Evolutionary conservation across 2,329 filamentous ascomycete species (phyloP).

Genomic region (Cadophora luteo-olivacea): DNA sequence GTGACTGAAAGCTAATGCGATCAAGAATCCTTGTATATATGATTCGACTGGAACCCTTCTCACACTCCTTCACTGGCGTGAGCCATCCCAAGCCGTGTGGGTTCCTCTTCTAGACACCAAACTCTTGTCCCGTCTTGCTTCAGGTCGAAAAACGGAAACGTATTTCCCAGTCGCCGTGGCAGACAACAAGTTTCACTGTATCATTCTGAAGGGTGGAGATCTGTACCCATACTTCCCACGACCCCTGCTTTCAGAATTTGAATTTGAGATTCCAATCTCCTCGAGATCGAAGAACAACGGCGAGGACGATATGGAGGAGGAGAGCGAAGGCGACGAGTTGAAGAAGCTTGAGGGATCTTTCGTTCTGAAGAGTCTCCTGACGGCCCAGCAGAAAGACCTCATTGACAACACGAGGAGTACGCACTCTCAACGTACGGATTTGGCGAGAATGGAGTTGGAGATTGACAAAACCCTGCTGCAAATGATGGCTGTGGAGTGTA

Average conservation of each 20-base stretch:
- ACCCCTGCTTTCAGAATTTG: constrained; percentile 90
- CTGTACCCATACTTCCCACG: constrained; percentile 92
- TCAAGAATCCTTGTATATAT: constrained; percentile 91
- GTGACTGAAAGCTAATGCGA: constrained; percentile 19
- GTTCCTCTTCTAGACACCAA: constrained; percentile 91
- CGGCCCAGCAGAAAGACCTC: constrained; percentile 78
- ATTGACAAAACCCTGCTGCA: constrained; percentile 91
- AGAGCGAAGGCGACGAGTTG: constrained; percentile 54
- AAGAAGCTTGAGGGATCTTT: constrained; percentile 80
- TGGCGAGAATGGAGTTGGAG: constrained; percentile 78
- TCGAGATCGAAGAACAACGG: constrained; percentile 52
- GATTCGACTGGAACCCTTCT: constrained; percentile 90
- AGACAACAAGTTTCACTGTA: constrained; percentile 93
- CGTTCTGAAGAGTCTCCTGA: constrained; percentile 74
- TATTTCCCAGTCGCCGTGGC: constrained; percentile 98
- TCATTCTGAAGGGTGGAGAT: constrained; percentile 96
- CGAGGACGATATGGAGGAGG: constrained; percentile 47
- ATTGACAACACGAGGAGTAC: constrained; percentile 71
- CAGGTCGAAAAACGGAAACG: constrained; percentile 83
- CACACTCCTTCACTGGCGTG: constrained; percentile 89
- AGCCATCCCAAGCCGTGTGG: constrained; percentile 85
- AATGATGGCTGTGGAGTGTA: constrained; percentile 87
- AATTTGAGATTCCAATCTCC: constrained; percentile 83
- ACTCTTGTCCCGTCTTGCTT: constrained; percentile 79
- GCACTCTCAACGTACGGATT: constrained; percentile 67